Evolutionary conservation across 768 basidiomycete species (phyloP).

Genomic region (Mycena galericulata): DNA sequence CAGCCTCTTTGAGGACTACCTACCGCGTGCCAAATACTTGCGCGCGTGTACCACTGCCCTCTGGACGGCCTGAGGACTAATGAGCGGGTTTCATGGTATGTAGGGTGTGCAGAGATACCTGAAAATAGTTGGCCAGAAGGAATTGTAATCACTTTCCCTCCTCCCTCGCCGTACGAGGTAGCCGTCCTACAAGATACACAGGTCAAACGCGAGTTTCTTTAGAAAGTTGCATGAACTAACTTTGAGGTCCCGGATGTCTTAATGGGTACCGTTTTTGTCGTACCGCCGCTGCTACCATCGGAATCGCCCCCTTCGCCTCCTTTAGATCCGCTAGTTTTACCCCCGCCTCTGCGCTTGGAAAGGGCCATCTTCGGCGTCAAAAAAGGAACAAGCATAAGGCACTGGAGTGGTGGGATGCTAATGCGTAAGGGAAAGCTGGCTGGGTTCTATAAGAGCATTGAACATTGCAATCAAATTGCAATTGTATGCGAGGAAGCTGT

Average conservation of each 20-base stretch:
- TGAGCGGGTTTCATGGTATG: too few species aligned
- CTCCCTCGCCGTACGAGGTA: constrained; percentile 48
- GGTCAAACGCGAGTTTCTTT: neutral
- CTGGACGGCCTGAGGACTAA: too few species aligned
- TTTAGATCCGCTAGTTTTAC: neutral
- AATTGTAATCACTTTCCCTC: constrained; percentile 43
- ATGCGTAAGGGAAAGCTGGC: too few species aligned
- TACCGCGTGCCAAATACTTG: constrained; percentile 49
- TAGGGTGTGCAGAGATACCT: constrained; percentile 22
- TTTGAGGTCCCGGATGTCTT: constrained; percentile 17
- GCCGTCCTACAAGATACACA: constrained; percentile 30
- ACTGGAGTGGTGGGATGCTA: neutral
- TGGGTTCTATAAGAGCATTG: too few species aligned
- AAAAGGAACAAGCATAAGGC: constrained; percentile 30
- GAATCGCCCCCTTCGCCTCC: constrained; percentile 4
- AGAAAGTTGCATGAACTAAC: neutral
- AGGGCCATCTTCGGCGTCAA: constrained; percentile 15
- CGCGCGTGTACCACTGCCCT: constrained; percentile 53
- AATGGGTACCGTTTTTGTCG: neutral
- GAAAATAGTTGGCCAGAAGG: constrained; percentile 46
- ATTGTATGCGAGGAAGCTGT: too few species aligned
- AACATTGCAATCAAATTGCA: too few species aligned
- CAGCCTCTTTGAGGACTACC: neutral
- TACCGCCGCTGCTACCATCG: neutral
- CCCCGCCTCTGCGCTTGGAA: constrained; percentile 22